Evolutionary conservation across 2,329 filamentous ascomycete genomes (phyloP).

Genomic region (Paecilomyces dactylethromorphus): DNA sequence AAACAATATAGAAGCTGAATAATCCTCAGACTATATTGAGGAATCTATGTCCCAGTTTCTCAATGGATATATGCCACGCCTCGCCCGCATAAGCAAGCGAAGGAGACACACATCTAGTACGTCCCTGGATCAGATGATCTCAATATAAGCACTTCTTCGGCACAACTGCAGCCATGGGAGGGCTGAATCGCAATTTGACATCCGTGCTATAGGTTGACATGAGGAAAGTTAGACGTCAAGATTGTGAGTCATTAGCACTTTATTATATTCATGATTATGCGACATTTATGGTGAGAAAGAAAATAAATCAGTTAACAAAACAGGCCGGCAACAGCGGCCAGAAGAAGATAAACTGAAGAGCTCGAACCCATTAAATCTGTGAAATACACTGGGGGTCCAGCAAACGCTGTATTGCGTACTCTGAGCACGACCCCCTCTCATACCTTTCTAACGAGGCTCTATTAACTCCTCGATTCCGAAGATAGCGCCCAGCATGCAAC

Average conservation of each 20-base stretch:
- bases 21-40: no score
- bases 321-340: neutral
- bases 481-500: neutral
- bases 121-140: slow-evolving; percentile 26
- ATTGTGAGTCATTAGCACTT: neutral
- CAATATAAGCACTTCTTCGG: slow-evolving; percentile 94
- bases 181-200: slow-evolving; percentile 99
- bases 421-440: neutral
- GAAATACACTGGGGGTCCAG: neutral
- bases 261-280: neutral
- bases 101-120: slow-evolving; percentile 39
- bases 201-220: slow-evolving; percentile 64
- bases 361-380: neutral
- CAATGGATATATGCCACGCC: slow-evolving; percentile 39
- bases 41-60: slow-evolving; percentile 33
- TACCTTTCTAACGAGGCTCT: neutral
- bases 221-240: neutral
- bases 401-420: neutral
- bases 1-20: no score
- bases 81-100: slow-evolving; percentile 13
- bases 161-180: slow-evolving; percentile 82
- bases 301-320: neutral
- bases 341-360: neutral
- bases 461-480: neutral
- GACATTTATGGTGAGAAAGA: neutral